Conservation (phyloP, 352 stramenopile genomes). For the Pythium dissimile region DNA sequence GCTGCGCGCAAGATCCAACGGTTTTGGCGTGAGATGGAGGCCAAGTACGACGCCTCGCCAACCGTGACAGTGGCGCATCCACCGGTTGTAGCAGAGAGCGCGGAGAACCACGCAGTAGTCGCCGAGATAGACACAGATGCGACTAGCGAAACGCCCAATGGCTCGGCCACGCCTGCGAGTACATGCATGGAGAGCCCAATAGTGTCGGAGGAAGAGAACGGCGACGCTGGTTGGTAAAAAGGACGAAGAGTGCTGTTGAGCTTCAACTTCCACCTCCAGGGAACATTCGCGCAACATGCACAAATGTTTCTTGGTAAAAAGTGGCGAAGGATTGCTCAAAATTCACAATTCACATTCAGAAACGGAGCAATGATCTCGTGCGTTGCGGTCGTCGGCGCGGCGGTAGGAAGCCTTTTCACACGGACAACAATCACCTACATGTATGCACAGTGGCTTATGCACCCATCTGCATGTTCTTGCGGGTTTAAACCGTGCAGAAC, state of each 20-base stretch:
- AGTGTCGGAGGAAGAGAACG: constrained; percentile 6
- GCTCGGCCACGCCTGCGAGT: background rate
- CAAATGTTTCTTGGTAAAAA: background rate
- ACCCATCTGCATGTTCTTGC: too few relatives aligned
- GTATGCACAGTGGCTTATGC: too few relatives aligned
- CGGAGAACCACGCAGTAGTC: too few relatives aligned
- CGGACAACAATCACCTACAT: too few relatives aligned
- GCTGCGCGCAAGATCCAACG: constrained; percentile 25
- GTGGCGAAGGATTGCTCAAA: too few relatives aligned
- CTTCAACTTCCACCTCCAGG: constrained; percentile 21
- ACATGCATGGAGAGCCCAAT: constrained; percentile 8
- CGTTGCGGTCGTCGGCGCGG: constrained; percentile 72
- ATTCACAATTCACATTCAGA: too few relatives aligned
- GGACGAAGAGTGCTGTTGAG: background rate
- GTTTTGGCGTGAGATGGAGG: constrained; percentile 27
- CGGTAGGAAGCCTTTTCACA: constrained; percentile 44
- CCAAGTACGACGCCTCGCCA: constrained; percentile 7
- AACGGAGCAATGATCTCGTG: constrained; percentile 66
- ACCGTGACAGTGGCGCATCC: background rate
- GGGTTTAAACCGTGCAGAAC: constrained; percentile 36
- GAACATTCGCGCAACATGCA: constrained; percentile 25
- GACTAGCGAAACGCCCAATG: too few relatives aligned
- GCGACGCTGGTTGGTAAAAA: background rate
- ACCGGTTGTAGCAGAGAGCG: too few relatives aligned
- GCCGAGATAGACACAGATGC: background rate